Conservation (phyloP, 495 filamentous ascomycete genomes). For the Penicillium ucsense region DNA sequence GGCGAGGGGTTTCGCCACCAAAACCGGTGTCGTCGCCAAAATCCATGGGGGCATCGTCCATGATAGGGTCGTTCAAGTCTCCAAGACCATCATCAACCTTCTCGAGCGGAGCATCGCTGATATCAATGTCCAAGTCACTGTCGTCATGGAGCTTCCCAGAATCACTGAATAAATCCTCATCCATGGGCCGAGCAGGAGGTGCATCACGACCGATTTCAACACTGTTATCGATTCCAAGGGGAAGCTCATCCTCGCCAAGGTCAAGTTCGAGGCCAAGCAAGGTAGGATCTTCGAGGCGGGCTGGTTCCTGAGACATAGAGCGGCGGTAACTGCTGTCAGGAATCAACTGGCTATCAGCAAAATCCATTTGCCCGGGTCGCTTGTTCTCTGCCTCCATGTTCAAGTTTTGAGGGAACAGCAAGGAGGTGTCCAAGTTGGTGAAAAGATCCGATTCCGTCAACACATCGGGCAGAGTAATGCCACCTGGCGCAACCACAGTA, state of each 20-base stretch:
- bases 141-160: conserved; percentile 41
- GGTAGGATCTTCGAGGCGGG: conserved; percentile 39
- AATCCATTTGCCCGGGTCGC: conserved; percentile 44
- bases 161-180: conserved; percentile 68
- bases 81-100: conserved; percentile 29
- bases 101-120: conserved; percentile 40
- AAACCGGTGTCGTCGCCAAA: conserved; percentile 36
- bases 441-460: conserved; percentile 85
- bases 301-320: conserved; percentile 39
- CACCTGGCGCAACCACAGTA: conserved; percentile 54
- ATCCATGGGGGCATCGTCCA: conserved; percentile 35
- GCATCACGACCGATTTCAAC: conserved; percentile 82
- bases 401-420: conserved; percentile 59
- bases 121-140: conserved; percentile 37
- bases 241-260: conserved; percentile 40
- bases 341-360: conserved; percentile 56
- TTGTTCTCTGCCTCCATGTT: conserved; percentile 47
- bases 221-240: conserved; percentile 45
- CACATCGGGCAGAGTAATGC: conserved; percentile 73
- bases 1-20: conserved; percentile 38
- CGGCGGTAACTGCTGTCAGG: conserved; percentile 50
- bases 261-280: conserved; percentile 43
- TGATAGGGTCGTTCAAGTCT: conserved; percentile 18
- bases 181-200: conserved; percentile 50
- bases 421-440: conserved; percentile 61